phyloP scores from a whole-genome alignment of 139 green algal species.

The Astrephomene gubernaculifera region DNA sequence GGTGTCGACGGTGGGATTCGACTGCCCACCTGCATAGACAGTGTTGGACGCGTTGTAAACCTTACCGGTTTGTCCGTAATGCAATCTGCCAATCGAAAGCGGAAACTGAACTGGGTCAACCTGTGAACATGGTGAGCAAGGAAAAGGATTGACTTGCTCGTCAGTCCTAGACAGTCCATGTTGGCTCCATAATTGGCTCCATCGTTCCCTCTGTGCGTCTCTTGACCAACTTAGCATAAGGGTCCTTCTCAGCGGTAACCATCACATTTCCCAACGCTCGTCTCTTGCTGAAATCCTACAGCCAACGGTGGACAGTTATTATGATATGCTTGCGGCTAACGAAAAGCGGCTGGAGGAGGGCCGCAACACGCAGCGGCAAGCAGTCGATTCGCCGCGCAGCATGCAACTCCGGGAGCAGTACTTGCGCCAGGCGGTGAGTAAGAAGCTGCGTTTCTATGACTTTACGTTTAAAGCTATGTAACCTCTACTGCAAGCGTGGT shows the following conservation, averaged over 20 bases:
- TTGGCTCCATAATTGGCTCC: neutral
- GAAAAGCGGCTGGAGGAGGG: conserved; percentile 8
- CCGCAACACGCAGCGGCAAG: neutral
- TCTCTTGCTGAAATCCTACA: neutral
- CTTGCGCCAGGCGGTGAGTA: conserved; percentile 16
- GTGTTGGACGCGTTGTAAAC: no score
- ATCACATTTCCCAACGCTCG: neutral
- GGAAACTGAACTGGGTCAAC: no score
- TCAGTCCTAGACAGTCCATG: neutral
- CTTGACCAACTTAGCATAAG: neutral
- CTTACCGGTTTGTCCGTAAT: no score
- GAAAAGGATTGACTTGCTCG: neutral
- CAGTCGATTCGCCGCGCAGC: neutral
- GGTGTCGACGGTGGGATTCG: no score
- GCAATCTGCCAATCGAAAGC: no score
- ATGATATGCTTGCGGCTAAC: conserved; percentile 29
- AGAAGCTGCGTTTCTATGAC: neutral
- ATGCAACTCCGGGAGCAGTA: conserved; percentile 6
- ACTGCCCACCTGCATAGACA: no score
- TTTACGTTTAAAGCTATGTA: neutral
- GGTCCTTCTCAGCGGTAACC: neutral
- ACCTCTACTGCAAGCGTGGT: neutral
- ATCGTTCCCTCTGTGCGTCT: neutral
- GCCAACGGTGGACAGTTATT: conserved; percentile 9
- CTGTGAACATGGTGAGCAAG: neutral